phyloP scores from a whole-genome alignment of 345 rosid species.

The Syzygium grande region DNA sequence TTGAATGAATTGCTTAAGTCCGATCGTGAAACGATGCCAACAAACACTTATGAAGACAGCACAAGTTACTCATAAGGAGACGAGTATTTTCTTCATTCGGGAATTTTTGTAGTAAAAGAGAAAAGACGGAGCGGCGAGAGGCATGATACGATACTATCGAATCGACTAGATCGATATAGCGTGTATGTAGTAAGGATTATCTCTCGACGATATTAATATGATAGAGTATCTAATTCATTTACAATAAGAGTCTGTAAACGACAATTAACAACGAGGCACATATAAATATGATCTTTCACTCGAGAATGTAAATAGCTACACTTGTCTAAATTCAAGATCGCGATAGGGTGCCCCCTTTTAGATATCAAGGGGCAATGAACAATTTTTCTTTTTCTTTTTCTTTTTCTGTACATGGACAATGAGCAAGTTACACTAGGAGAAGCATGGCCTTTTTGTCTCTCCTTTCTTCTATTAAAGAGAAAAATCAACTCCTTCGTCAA shows the following conservation, averaged over 20 bases:
- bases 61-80: neutral
- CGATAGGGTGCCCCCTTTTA: neutral
- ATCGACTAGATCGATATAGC: neutral
- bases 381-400: neutral
- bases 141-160: neutral
- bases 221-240: neutral
- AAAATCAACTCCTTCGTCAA: neutral
- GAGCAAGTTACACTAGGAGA: neutral
- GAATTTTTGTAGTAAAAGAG: neutral
- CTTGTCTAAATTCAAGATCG: neutral
- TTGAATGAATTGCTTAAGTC: neutral
- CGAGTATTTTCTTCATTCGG: rapidly evolving
- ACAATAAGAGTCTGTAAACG: neutral
- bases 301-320: neutral
- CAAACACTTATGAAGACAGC: neutral
- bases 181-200: neutral
- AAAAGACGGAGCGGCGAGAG: neutral
- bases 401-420: neutral
- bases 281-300: neutral
- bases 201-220: neutral
- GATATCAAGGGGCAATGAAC: neutral
- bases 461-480: neutral
- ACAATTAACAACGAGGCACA: rapidly evolving
- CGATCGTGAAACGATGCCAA: neutral
- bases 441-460: neutral